Base-by-base conservation (phyloP, 345 rosid genomes). In the Salix udensis region DNA sequence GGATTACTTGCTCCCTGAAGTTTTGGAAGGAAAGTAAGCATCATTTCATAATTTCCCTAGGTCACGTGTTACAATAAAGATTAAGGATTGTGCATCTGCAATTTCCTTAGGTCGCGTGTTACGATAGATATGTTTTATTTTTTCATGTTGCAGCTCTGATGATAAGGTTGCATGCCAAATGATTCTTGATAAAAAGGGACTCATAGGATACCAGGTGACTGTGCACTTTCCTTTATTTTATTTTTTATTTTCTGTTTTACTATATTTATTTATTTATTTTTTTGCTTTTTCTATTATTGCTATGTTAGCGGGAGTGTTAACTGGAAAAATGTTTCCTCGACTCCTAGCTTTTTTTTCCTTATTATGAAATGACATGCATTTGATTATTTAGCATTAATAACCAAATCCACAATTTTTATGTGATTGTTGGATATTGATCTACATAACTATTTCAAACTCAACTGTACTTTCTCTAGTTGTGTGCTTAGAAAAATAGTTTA, bases 1-100 rank as follows among this genome's bases (percentile, higher is more conserved):
- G 96, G 97, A 74, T 88, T 94, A 72, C 97, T 94, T 88, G 92
- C 96, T n/a, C 85, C 94, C 98, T 2, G 94, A 94, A 30, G 91
- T 92, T 80, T 79, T 92, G 82, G 98, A 94, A 65, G 97, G 94
- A 85, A 94, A 94, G 90, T 88, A 84, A 81, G 93, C 81, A 9
- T 21, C 19, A 36, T 36, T 72, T 58, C 55, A 40, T 44, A 12
- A 24, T 3, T n/a, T 28, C 24, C 44, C 13, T 40, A 15, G 9
- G 24, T 42, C 39, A 9, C 40, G 15, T 44, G 72, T 40, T 19
- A 65, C 0, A 24, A 66, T 66, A 6, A 5, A 30, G 40, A 66
- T 31, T 15, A 15, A 14, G 21, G n/a, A 66, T 19, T 66, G 19
- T 31, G 40, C 69, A 30, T 15, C 40, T 16, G 9, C n/a, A 30